phyloP scores from a whole-genome alignment of 1,284 basidiomycete species.

The Ceratobasidium sp. region DNA sequence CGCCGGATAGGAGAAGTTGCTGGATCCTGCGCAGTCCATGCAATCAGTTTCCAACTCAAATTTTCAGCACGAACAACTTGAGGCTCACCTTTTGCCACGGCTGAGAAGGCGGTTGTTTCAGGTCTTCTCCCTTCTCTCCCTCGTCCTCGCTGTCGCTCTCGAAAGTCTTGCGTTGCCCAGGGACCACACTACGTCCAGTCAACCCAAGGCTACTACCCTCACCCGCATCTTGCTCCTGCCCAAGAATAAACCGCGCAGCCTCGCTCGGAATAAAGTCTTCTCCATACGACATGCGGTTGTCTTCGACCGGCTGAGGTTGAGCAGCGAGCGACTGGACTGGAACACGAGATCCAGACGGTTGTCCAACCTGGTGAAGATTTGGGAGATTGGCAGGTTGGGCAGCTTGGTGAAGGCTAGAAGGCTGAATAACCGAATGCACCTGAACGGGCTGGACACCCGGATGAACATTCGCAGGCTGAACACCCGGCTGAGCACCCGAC shows the following conservation, averaged over 20 bases:
- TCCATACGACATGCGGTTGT: constrained; percentile 1
- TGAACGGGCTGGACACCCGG: neutral
- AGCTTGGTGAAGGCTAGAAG: too few species aligned
- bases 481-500: neutral
- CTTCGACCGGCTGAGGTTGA: constrained; percentile 9
- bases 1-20: constrained; percentile 41
- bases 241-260: constrained; percentile 42
- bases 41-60: constrained; percentile 14
- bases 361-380: neutral
- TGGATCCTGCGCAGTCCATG: constrained; percentile 5
- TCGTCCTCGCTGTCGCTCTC: constrained; percentile 56
- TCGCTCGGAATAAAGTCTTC: constrained; percentile 37
- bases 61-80: neutral
- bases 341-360: neutral
- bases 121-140: constrained; percentile 49
- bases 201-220: constrained; percentile 20
- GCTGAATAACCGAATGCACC: too few species aligned
- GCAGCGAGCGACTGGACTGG: neutral
- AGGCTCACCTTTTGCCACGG: constrained; percentile 24
- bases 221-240: neutral
- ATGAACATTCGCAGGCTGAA: constrained; percentile 2
- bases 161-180: constrained; percentile 32
- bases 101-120: constrained; percentile 14
- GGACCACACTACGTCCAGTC: constrained; percentile 19
- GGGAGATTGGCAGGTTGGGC: neutral